Percentiles rank a stretch among this genome's conserved stretches.
Evolutionary conservation across 768 basidiomycete species (phyloP).

Genomic region (Lanmaoa pseudosensibilis): DNA sequence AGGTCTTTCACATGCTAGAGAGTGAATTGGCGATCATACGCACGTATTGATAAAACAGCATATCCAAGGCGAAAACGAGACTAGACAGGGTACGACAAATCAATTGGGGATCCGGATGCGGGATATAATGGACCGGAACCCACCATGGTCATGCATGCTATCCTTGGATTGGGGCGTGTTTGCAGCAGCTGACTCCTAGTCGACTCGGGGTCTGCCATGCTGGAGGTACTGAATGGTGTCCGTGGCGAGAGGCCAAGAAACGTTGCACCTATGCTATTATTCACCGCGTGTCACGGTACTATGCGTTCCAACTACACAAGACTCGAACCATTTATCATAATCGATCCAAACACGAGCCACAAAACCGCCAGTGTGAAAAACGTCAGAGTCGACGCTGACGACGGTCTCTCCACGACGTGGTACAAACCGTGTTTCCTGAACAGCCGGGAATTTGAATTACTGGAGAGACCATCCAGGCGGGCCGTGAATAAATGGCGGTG

Average conservation of each 20-base stretch:
- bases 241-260: background rate
- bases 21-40: background rate
- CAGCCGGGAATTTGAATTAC: constrained; percentile 16
- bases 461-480: background rate
- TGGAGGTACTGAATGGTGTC: background rate
- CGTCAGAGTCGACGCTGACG: background rate
- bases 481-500: background rate
- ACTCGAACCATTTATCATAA: too few species aligned
- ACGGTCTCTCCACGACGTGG: background rate
- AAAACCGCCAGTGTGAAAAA: background rate
- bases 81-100: too few species aligned
- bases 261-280: background rate
- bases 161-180: constrained; percentile 37
- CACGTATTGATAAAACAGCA: constrained; percentile 71
- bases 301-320: background rate
- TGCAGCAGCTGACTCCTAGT: constrained; percentile 6
- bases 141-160: constrained; percentile 44
- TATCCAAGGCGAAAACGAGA: constrained; percentile 36
- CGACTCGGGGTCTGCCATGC: background rate
- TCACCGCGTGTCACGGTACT: constrained; percentile 8
- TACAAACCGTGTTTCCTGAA: background rate
- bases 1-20: background rate
- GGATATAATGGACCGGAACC: constrained; percentile 13
- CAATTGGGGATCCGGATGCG: background rate
- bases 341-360: too few species aligned